Base-by-base conservation (phyloP, 306 rosid genomes). In the Quercus dentata region DNA sequence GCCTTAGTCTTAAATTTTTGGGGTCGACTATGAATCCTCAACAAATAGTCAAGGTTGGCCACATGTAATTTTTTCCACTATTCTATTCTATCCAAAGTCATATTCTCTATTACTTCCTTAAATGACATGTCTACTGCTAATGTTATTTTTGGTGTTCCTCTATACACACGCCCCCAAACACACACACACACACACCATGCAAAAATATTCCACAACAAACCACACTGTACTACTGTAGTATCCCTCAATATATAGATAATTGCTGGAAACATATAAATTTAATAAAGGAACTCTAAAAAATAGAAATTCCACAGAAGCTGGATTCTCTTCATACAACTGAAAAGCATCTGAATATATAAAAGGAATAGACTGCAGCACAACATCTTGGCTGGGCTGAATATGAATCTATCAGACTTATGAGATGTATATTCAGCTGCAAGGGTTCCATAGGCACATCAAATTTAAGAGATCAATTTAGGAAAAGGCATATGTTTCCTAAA, bases 141-240 rank as follows among this genome's bases (percentile, higher is more conserved):
- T 38, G 46, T 38, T 38, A 7, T 38, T 38, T 38, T 38, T 38
- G 11, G 46, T 38, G 3, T 38, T 38, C 11, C 46, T 38, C 46
- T 7, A 38, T 2, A 7, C 8, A 2, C 8, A 5, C 33, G 6
- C 38, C 1, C 38, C 35, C 35, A 27, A 0, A 4, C 33, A 4
- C 35, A 31, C 35, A 38, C 46, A 2, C 46, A 7, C 11, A 38
- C 46, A 38, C 99, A 70, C 97, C 92, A 97, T 92, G 97, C 86
- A 86, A 38, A 27, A 76, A 76, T 14, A 69, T 83, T 80, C 46
- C 80, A 55, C 23, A 35, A 61, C 3, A 30, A 61, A 18, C 61
- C 59, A 81, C 11, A 41, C 31, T 23, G 6, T 41, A 61, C 20
- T 51, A 41, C 30, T 23, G 6, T 41, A 61, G 27, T 52, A 68